Conservation (phyloP, 2,329 filamentous ascomycete species). For the Rutstroemia sp. region DNA sequence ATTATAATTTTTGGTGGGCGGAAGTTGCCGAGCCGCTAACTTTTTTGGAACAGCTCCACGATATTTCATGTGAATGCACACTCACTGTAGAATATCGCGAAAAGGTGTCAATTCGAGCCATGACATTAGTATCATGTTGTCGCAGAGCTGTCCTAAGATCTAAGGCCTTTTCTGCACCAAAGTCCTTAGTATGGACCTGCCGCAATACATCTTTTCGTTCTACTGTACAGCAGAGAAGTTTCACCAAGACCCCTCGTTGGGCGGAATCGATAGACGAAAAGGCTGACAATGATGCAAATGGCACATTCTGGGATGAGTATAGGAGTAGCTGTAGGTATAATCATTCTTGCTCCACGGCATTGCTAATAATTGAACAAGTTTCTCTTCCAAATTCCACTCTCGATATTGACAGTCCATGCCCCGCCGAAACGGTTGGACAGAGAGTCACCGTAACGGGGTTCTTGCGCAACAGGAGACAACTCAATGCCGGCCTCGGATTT, state of each 20-base stretch:
- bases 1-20: conserved; percentile 16
- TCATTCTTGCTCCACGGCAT: background rate
- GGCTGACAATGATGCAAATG: conserved; percentile 2
- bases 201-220: background rate
- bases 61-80: background rate
- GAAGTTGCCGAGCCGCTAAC: conserved; percentile 18
- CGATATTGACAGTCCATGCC: conserved; percentile 10
- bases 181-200: background rate
- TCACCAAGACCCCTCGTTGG: conserved; percentile 9
- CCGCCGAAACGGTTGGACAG: conserved; percentile 22
- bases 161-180: background rate
- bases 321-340: conserved; percentile 19
- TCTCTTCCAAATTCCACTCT: conserved; percentile 11
- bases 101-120: conserved; percentile 11
- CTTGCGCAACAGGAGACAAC: conserved; percentile 57
- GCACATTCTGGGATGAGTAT: conserved; percentile 22
- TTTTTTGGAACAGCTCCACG: conserved; percentile 19
- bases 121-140: conserved; percentile 16
- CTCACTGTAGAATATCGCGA: background rate
- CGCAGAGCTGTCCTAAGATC: conserved; percentile 1
- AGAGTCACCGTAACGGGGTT: conserved; percentile 61
- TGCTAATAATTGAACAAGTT: conserved; percentile 9
- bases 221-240: conserved; percentile 7
- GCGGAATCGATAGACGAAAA: background rate
- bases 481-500: conserved; percentile 65